phyloP scores from a whole-genome alignment of 371 early-diverging fungal species.

The Mortierella sp. region DNA sequence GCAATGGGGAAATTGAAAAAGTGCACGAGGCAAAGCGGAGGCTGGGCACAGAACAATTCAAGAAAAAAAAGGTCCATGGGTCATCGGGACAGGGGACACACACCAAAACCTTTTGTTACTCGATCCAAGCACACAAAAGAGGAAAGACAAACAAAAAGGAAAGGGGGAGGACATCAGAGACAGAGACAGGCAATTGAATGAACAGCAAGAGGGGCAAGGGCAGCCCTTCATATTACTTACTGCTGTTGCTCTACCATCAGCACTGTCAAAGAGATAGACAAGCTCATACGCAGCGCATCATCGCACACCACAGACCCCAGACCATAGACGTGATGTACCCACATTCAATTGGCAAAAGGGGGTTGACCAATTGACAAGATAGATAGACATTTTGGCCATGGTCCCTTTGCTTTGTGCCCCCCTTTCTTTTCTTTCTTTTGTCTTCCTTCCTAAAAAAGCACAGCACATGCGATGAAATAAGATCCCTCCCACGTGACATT shows the following conservation, averaged over 20 bases:
- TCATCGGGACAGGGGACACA: slow-evolving; percentile 9
- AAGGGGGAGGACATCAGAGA: neutral
- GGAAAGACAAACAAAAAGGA: neutral
- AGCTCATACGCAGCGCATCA: neutral
- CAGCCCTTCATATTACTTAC: neutral
- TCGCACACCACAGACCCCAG: neutral
- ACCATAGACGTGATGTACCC: neutral
- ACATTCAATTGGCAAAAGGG: neutral
- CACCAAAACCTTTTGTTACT: too few species aligned
- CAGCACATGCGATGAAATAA: neutral
- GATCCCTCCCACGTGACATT: neutral
- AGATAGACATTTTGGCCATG: neutral
- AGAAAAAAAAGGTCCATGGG: slow-evolving; percentile 1
- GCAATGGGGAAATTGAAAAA: neutral
- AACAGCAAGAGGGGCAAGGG: too few species aligned
- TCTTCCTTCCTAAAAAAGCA: too few species aligned
- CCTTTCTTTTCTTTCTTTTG: too few species aligned
- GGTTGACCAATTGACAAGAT: neutral
- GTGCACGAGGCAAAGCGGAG: neutral
- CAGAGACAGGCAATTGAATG: too few species aligned
- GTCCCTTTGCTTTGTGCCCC: neutral
- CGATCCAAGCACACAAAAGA: too few species aligned
- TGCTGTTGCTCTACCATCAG: neutral
- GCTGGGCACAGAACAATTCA: slow-evolving; percentile 11
- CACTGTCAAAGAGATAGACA: neutral